Conservation (phyloP, 2,329 filamentous ascomycete species). For the Tricladium varicosporioides region DNA sequence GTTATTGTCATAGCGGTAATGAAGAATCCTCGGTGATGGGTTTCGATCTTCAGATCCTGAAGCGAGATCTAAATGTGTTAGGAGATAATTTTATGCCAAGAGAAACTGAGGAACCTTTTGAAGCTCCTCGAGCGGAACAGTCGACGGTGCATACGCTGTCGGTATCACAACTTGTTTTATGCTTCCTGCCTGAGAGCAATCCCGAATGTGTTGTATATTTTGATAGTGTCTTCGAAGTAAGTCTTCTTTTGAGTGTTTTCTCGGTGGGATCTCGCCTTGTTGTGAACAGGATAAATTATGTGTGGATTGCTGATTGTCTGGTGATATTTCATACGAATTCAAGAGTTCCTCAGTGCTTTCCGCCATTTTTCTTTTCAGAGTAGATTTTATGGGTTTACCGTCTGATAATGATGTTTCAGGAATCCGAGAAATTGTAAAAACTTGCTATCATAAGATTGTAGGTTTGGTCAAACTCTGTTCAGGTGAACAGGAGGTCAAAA, state of each 20-base stretch:
- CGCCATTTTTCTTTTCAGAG: constrained; percentile 4
- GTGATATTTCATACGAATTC: constrained; percentile 15
- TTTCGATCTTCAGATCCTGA: constrained; percentile 17
- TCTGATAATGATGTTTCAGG: no score
- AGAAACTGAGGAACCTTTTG: background rate
- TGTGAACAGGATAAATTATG: constrained; percentile 8
- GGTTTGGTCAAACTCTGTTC: no score
- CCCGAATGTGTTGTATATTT: constrained; percentile 8
- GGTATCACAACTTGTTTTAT: constrained; percentile 1
- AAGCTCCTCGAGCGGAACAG: background rate
- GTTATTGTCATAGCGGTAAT: constrained; percentile 20
- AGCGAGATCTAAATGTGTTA: constrained; percentile 13
- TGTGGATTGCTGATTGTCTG: constrained; percentile 5
- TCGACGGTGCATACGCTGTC: background rate
- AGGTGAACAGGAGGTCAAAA: background rate
- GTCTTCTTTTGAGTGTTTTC: constrained; percentile 9
- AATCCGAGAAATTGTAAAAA: background rate
- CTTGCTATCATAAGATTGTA: background rate
- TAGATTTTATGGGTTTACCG: no score
- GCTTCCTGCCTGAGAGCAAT: background rate
- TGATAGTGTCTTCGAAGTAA: constrained; percentile 7
- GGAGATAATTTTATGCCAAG: no score
- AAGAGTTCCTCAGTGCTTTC: background rate
- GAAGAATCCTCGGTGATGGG: constrained; percentile 19
- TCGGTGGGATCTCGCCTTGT: constrained; percentile 1